Conservation (phyloP, 148 eudicot species). For the Arctostaphylos glauca region DNA sequence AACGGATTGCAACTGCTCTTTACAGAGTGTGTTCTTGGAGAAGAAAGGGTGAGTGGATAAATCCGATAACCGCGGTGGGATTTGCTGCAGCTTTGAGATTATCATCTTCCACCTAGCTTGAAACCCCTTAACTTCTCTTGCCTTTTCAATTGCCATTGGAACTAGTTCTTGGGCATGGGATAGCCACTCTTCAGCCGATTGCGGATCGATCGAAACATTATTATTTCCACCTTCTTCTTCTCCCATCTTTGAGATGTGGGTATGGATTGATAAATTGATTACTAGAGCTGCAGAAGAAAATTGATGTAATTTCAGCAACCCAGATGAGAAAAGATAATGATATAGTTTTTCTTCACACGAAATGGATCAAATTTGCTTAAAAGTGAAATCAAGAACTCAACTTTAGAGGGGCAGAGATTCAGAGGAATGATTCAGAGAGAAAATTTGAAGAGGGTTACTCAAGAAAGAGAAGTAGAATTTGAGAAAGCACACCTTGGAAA, state of each 20-base stretch:
- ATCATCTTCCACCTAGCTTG: slow-evolving; percentile 84
- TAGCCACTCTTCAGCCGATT: slow-evolving; percentile 67
- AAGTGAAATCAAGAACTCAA: not conserved
- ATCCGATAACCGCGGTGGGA: slow-evolving; percentile 70
- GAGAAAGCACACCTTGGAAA: slow-evolving; percentile 17
- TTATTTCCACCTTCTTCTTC: slow-evolving; percentile 52
- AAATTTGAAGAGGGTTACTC: not conserved
- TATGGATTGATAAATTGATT: slow-evolving; percentile 13
- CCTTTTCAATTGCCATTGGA: slow-evolving; percentile 60
- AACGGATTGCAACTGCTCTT: slow-evolving; percentile 78
- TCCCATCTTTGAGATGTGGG: slow-evolving; percentile 45
- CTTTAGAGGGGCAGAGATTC: not conserved
- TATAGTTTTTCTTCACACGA: not conserved
- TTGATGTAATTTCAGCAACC: slow-evolving; percentile 16
- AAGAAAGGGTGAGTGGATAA: slow-evolving; percentile 93
- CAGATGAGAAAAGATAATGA: slow-evolving; percentile 20
- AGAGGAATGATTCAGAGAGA: slow-evolving; percentile 11
- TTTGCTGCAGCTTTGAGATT: slow-evolving; percentile 68
- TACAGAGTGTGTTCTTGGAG: slow-evolving; percentile 76
- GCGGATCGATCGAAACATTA: slow-evolving; percentile 23
- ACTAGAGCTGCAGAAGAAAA: slow-evolving; percentile 13
- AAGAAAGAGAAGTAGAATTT: not conserved
- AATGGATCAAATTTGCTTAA: slow-evolving; percentile 5
- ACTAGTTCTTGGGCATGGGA: slow-evolving; percentile 58
- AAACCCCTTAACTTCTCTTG: slow-evolving; percentile 69